phyloP scores from a whole-genome alignment of 2,329 filamentous ascomycete species.

The Chaetomium olivaceum region DNA sequence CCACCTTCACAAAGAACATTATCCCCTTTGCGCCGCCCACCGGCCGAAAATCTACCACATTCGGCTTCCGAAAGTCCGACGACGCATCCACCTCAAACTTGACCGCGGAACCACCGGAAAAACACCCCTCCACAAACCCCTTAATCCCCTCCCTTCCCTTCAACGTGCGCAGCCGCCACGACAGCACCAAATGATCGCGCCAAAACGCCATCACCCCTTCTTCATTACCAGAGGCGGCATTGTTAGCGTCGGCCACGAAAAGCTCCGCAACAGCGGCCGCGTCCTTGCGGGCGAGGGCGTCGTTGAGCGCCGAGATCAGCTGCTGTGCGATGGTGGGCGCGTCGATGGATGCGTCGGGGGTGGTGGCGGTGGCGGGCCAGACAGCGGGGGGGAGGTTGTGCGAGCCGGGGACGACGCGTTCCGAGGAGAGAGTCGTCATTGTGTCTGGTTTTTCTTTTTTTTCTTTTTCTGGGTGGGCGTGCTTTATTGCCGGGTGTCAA shows the following conservation, averaged over 20 bases:
- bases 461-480: background rate
- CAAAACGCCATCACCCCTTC: slow-evolving; percentile 43
- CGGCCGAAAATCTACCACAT: slow-evolving; percentile 45
- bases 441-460: background rate
- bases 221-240: too few species aligned
- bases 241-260: slow-evolving; percentile 45
- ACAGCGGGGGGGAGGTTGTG: slow-evolving; percentile 42
- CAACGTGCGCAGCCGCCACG: slow-evolving; percentile 58
- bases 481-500: background rate
- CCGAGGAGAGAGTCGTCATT: slow-evolving; percentile 28
- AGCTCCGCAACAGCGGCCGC: slow-evolving; percentile 41
- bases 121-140: slow-evolving; percentile 32
- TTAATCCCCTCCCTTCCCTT: slow-evolving; percentile 47
- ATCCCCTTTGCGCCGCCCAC: slow-evolving; percentile 49
- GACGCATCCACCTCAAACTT: slow-evolving; percentile 40
- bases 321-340: slow-evolving; percentile 41
- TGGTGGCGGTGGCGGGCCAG: slow-evolving; percentile 43
- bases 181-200: slow-evolving; percentile 59
- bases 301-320: slow-evolving; percentile 44
- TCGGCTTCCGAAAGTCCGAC: slow-evolving; percentile 43
- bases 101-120: background rate
- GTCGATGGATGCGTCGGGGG: slow-evolving; percentile 38
- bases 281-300: slow-evolving; percentile 39
- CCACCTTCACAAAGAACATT: slow-evolving; percentile 51
- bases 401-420: slow-evolving; percentile 40